These are phyloP conservation scores for Karstenula rhodostoma DNA, from an alignment of 2,329 filamentous ascomycete genomes.

Conservation along the genomic window DNA sequence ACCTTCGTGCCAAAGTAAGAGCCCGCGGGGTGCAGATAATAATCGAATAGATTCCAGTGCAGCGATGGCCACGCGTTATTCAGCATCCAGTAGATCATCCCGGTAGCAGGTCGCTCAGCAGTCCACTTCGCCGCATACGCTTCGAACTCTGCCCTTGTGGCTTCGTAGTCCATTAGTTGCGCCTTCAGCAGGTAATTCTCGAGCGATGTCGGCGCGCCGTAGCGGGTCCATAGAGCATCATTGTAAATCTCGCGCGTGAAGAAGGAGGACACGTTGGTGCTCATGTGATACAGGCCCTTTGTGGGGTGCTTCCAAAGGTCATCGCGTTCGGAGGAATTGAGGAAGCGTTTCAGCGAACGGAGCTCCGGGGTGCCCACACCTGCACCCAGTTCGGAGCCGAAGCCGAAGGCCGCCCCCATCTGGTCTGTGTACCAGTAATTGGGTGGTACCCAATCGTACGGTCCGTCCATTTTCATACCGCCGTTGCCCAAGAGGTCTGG, in stretches of 20 bases:
- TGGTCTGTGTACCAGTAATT: conserved; percentile 68
- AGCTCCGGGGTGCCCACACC: conserved; percentile 70
- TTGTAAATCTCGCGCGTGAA: conserved; percentile 67
- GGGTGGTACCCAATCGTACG: conserved; percentile 72
- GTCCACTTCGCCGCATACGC: conserved; percentile 63
- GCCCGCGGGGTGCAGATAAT: conserved; percentile 66
- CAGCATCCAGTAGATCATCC: conserved; percentile 73
- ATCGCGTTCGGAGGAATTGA: conserved; percentile 60
- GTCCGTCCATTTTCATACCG: conserved; percentile 72
- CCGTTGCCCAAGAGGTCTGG: conserved; percentile 62
- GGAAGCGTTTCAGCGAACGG: conserved; percentile 62
- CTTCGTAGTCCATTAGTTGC: conserved; percentile 71
- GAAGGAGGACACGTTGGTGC: conserved; percentile 63
- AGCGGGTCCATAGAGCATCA: conserved; percentile 59
- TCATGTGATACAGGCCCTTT: conserved; percentile 68
- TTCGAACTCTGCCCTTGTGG: conserved; percentile 67
- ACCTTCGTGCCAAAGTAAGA: conserved; percentile 68
- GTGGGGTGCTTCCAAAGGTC: conserved; percentile 65
- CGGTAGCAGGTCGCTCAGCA: conserved; percentile 63
- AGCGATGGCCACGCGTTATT: conserved; percentile 71
- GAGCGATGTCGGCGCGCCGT: conserved; percentile 61
- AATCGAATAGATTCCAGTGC: conserved; percentile 72
- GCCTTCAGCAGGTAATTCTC: conserved; percentile 67
- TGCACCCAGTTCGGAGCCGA: conserved; percentile 68
- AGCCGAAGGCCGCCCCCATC: conserved; percentile 67